A percentile compares a stretch with the other conserved stretches of the same genome.
Evolutionary conservation across 352 stramenopile genomes (phyloP).

Genomic region (Phytophthora fragariaefolia): DNA sequence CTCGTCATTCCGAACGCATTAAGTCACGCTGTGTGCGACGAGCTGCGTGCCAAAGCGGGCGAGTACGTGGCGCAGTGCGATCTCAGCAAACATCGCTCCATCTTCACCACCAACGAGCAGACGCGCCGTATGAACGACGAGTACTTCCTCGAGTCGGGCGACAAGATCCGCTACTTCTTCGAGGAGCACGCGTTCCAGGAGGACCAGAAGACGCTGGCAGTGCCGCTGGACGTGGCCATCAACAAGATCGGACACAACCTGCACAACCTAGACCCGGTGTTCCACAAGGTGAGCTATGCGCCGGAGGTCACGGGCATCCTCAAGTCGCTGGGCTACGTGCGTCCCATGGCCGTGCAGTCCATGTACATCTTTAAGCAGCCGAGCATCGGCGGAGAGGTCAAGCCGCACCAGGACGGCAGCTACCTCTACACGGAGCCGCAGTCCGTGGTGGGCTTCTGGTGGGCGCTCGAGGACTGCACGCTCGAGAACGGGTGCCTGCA

Average conservation of each 20-base stretch:
- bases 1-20: conserved; percentile 62
- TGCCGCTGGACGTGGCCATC: conserved; percentile 79
- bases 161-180: conserved; percentile 95
- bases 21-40: conserved; percentile 52
- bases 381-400: conserved; percentile 93
- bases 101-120: conserved; percentile 88
- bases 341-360: conserved; percentile 92
- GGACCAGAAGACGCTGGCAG: conserved; percentile 70
- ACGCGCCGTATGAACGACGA: conserved; percentile 85
- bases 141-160: conserved; percentile 95
- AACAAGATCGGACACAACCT: conserved; percentile 98
- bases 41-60: conserved; percentile 51
- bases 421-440: conserved; percentile 97
- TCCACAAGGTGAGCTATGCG: conserved; percentile 88
- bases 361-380: conserved; percentile 99
- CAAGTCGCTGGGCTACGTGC: conserved; percentile 85
- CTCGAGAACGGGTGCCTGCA: conserved; percentile 96
- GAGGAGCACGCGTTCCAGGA: conserved; percentile 83
- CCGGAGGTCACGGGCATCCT: conserved; percentile 75
- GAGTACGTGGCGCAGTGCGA: conserved; percentile 72
- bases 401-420: conserved; percentile 96
- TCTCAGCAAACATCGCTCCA: conserved; percentile 68
- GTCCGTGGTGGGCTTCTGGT: conserved; percentile 95
- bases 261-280: conserved; percentile 90
- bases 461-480: conserved; percentile 95